phyloP scores from a whole-genome alignment of 495 filamentous ascomycete genomes.

The Hypoxylon lienhwacheense region DNA sequence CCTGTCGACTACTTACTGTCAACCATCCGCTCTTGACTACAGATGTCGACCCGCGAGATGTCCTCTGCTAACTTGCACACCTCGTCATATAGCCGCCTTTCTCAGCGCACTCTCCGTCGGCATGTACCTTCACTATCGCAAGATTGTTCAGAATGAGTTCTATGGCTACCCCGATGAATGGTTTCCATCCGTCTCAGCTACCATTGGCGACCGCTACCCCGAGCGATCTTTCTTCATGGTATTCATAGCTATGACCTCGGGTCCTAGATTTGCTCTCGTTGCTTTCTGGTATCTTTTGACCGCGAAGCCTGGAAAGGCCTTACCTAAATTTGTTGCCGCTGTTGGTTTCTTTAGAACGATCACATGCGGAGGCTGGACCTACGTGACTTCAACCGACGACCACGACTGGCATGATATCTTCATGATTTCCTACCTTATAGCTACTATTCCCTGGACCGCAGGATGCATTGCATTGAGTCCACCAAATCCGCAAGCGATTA shows the following conservation, averaged over 20 bases:
- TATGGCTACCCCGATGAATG: conserved; percentile 97
- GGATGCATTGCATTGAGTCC: conserved; percentile 90
- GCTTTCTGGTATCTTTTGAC: conserved; percentile 92
- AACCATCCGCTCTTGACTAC: too few relatives aligned
- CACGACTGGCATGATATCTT: conserved; percentile 99
- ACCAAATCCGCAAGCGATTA: conserved; percentile 78
- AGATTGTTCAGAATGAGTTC: conserved; percentile 97
- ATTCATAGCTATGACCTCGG: conserved; percentile 95
- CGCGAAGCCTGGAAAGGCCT: conserved; percentile 65
- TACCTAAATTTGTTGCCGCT: conserved; percentile 80
- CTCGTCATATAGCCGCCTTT: conserved; percentile 68
- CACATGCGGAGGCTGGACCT: conserved; percentile 98
- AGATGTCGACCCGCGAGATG: too few relatives aligned
- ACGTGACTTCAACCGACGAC: conserved; percentile 97
- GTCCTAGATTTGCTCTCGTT: conserved; percentile 88
- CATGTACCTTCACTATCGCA: conserved; percentile 83
- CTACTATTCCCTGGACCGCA: conserved; percentile 92
- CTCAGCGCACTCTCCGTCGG: conserved; percentile 87
- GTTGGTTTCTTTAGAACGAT: conserved; percentile 85
- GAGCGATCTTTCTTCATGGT: conserved; percentile 96
- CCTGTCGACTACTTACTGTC: neutral
- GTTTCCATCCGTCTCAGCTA: conserved; percentile 98
- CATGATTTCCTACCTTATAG: conserved; percentile 97
- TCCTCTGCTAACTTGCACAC: too few relatives aligned
- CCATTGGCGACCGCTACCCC: conserved; percentile 98